Evolutionary conservation across 225 moss, liverwort and hornwort species (phyloP), one percentile per base, ranked within the genome.

Genomic region (Marchantia polymorpha): DNA sequence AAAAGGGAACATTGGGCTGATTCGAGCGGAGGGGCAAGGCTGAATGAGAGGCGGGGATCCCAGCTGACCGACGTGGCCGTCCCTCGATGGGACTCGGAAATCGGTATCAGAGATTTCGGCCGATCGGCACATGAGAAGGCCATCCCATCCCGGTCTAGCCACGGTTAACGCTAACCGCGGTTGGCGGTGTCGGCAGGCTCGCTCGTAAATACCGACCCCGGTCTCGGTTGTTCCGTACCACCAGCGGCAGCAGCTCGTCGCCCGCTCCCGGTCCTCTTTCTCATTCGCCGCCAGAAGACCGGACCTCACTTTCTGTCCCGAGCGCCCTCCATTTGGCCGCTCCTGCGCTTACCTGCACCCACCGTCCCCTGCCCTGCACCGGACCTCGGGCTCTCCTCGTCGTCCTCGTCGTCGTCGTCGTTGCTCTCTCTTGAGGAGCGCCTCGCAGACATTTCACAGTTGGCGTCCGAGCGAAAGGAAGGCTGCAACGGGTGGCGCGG

Each of bases 281-380:
- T 66, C 30, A 29, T 67, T 67, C 29, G 67, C 30, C 67, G 67
- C 67, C 67, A 25, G 29, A 67, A 14, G 31, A 30, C 67, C 14
- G 27, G 31, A 67, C 7, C 9, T 47, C 20, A 2, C 22, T 31
- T 49, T 31, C 30, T 31, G 22, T 70, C 7, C 31, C 6, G 30
- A 67, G 29, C 47, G 46, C 72, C 52, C n/a, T 75, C 30, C 75
- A 72, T 72, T 72, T 72, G 72, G 72, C 72, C 25, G 23, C 29
- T 73, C 20, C n/a, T 1, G 12, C n/a, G 6, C n/a, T 55, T 3
- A 74, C 74, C 74, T 75, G 74, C 53, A 74, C 31, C 53, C 10
- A 54, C 74, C 74, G 52, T 26, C 39, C 39, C 39, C 19, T 2
- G 74, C 54, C 74, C 46, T 49, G 22, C 47, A 48, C 49, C n/a